Evolutionary conservation across 306 rosid species (phyloP).

Genomic region (Malus fusca): DNA sequence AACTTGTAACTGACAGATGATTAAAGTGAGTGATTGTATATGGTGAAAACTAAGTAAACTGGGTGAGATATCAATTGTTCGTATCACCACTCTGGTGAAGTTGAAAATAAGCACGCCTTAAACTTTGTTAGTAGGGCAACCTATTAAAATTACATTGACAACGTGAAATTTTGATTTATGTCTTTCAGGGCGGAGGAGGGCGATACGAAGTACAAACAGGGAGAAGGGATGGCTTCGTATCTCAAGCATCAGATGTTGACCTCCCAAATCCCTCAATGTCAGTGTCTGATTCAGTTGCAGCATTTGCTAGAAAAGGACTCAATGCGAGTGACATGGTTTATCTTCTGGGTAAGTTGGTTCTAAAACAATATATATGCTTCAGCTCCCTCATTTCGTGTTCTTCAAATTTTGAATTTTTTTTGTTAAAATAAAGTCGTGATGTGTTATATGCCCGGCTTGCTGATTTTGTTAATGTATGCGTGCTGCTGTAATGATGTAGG

Average conservation of each 20-base stretch:
- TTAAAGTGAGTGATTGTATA: too few relatives aligned
- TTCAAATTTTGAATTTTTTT: background rate
- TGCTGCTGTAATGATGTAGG: conserved; percentile 10
- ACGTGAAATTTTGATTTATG: background rate
- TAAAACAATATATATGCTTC: background rate
- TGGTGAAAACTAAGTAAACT: too few relatives aligned
- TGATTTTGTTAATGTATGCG: background rate
- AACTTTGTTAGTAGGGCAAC: too few relatives aligned
- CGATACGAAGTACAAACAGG: conserved; percentile 25
- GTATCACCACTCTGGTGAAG: too few relatives aligned
- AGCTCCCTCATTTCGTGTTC: background rate
- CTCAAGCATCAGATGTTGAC: conserved; percentile 20
- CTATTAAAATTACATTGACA: too few relatives aligned
- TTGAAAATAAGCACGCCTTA: too few relatives aligned
- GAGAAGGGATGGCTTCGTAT: conserved; percentile 25
- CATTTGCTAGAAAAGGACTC: conserved; percentile 13
- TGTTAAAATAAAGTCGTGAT: background rate
- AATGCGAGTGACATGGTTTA: conserved; percentile 26
- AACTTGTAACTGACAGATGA: too few relatives aligned
- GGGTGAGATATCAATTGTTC: too few relatives aligned
- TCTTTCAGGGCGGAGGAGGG: conserved; percentile 17
- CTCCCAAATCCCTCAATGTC: conserved; percentile 29
- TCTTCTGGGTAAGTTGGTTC: conserved; percentile 28
- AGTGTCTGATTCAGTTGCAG: conserved; percentile 23
- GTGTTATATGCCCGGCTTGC: background rate